Percentiles rank a stretch among this genome's conserved stretches.
Evolutionary conservation across 225 moss, liverwort and hornwort species (phyloP).

Genomic region (Takakia lepidozioides): DNA sequence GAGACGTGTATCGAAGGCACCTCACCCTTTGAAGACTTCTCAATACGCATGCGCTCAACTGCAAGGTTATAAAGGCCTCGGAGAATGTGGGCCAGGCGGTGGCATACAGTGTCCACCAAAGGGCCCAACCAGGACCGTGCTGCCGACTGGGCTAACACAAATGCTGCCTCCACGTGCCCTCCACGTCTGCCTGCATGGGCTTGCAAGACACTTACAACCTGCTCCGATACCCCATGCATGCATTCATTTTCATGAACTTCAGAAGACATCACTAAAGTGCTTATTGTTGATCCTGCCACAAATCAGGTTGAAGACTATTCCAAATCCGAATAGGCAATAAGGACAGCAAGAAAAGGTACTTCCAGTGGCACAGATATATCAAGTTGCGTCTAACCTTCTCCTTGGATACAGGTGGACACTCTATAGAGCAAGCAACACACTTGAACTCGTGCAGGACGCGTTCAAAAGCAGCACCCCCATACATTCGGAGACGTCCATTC

Average conservation of each 20-base stretch:
- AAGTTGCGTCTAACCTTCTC: constrained; percentile 47
- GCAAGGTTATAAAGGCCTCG: constrained; percentile 68
- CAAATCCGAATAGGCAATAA: too few species aligned
- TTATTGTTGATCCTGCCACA: too few species aligned
- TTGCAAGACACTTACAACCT: constrained; percentile 74
- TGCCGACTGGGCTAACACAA: constrained; percentile 64
- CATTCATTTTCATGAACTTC: too few species aligned
- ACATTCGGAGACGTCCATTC: constrained; percentile 56
- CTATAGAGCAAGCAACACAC: constrained; percentile 68
- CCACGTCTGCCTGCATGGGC: constrained; percentile 68
- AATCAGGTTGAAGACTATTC: too few species aligned
- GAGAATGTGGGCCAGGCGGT: constrained; percentile 62
- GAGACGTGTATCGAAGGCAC: too few species aligned
- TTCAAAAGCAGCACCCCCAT: constrained; percentile 75
- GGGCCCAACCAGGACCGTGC: constrained; percentile 75
- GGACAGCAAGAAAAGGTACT: too few species aligned
- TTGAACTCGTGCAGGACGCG: constrained; percentile 78
- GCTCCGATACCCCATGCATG: too few species aligned
- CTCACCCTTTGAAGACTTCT: constrained; percentile 38
- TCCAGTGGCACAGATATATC: too few species aligned
- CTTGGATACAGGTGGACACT: constrained; percentile 76
- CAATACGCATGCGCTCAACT: constrained; percentile 58
- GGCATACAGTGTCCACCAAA: constrained; percentile 63
- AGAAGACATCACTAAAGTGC: too few species aligned
- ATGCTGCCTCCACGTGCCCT: constrained; percentile 45